Evolutionary conservation across 2,329 filamentous ascomycete species (phyloP).

Genomic region (Alternaria brassicicola): DNA sequence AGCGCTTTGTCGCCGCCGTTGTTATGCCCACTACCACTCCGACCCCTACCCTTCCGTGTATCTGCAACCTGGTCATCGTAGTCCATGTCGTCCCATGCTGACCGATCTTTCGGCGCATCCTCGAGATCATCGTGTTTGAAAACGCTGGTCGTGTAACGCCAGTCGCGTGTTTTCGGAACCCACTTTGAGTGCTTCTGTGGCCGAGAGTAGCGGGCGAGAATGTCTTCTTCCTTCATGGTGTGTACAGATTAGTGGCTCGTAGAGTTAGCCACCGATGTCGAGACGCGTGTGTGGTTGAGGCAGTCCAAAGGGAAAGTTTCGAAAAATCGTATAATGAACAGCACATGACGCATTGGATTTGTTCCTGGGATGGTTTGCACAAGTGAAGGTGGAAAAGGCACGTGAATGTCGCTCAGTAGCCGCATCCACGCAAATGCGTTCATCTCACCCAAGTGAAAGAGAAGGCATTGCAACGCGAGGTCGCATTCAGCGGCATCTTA

Average conservation of each 20-base stretch:
- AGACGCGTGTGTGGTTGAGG: background rate
- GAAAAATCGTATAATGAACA: background rate
- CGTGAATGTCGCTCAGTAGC: background rate
- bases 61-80: constrained; percentile 9
- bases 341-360: background rate
- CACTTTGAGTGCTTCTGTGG: constrained; percentile 22
- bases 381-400: background rate
- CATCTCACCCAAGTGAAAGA: background rate
- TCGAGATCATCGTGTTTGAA: constrained; percentile 22
- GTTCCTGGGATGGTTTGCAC: background rate
- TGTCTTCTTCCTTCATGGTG: constrained; percentile 15
- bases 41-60: background rate
- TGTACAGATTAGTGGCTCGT: background rate
- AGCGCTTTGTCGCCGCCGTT: background rate
- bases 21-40: background rate
- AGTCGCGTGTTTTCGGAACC: constrained; percentile 23
- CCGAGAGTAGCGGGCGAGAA: constrained; percentile 21
- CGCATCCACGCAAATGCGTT: background rate
- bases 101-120: constrained; percentile 8
- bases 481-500: too few relatives aligned
- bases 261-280: too few relatives aligned
- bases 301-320: background rate
- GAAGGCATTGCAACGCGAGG: background rate
- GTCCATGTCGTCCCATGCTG: constrained; percentile 22
- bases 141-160: constrained; percentile 21